Conservation (phyloP, 139 green algal genomes). For the Coelastrella sp. region DNA sequence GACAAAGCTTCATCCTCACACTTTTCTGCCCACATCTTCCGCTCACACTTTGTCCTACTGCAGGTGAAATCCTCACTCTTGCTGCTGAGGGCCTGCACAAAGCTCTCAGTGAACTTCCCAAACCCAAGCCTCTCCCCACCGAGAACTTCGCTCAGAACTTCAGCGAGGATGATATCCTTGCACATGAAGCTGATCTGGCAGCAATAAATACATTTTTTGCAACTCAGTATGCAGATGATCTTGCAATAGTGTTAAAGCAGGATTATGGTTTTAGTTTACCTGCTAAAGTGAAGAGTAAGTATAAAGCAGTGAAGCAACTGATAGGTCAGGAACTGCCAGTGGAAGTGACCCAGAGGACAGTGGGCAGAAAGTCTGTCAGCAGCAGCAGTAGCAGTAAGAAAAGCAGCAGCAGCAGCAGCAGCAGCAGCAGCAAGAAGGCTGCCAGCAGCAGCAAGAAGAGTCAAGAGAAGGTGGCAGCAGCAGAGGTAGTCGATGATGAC, state of each 20-base stretch:
- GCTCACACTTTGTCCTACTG: not conserved
- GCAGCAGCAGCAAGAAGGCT: not conserved
- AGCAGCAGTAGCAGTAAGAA: not conserved
- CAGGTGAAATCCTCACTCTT: not conserved
- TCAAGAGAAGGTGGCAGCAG: constrained; percentile 7
- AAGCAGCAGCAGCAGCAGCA: constrained; percentile 7
- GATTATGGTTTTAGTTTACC: not conserved
- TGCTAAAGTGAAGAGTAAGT: constrained; percentile 13
- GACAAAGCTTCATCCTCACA: not conserved
- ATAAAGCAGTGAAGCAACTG: constrained; percentile 16
- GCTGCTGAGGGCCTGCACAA: not conserved
- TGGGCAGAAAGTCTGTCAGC: not conserved
- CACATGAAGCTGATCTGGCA: not conserved
- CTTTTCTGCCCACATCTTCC: not conserved
- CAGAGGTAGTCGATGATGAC: not conserved
- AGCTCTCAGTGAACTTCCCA: constrained; percentile 13
- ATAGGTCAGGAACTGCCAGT: not conserved
- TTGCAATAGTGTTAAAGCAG: not conserved
- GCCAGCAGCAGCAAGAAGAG: not conserved
- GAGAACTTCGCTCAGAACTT: not conserved
- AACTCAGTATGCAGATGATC: not conserved
- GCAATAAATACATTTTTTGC: not conserved
- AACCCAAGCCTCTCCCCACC: not conserved
- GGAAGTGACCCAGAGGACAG: not conserved
- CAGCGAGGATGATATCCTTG: not conserved